Evolutionary conservation across 2,329 filamentous ascomycete species (phyloP).

Genomic region (Cryphonectria carpinicola): DNA sequence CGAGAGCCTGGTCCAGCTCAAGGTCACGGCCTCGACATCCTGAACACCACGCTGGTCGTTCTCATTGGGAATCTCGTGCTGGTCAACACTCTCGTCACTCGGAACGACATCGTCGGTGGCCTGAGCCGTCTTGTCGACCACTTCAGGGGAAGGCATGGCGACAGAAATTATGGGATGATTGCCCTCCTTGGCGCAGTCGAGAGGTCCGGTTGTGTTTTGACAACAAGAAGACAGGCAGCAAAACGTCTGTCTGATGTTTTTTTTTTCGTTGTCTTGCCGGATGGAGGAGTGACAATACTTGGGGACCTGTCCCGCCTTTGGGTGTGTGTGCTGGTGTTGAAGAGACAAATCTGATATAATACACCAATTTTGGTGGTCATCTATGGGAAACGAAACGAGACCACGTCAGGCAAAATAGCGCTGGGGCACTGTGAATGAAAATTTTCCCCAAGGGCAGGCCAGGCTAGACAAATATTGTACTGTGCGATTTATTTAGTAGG

Average conservation of each 20-base stretch:
- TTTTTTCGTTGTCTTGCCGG: not conserved
- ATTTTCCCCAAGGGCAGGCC: conserved; percentile 10
- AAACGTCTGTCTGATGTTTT: not conserved
- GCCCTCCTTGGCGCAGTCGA: not conserved
- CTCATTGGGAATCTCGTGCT: conserved; percentile 13
- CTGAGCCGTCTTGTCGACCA: conserved; percentile 16
- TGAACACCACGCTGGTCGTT: conserved; percentile 33
- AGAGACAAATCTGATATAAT: not conserved
- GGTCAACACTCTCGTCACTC: conserved; percentile 8
- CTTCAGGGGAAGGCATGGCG: conserved; percentile 12
- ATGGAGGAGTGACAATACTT: not conserved
- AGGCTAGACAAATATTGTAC: not conserved
- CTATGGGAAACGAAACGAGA: not conserved
- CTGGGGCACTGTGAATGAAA: not conserved
- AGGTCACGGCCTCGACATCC: conserved; percentile 33
- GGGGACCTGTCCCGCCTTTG: not conserved
- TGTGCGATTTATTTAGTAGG: not conserved
- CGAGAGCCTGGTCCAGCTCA: conserved; percentile 32
- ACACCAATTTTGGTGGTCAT: not conserved
- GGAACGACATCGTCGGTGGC: conserved; percentile 19
- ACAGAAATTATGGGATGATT: not conserved
- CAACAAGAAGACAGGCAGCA: not conserved
- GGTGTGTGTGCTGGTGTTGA: not conserved
- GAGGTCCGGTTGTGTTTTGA: not conserved
- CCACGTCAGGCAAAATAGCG: conserved; percentile 4